Conservation (phyloP, 2,329 filamentous ascomycete genomes). For the Neodidymelliopsis sp. region DNA sequence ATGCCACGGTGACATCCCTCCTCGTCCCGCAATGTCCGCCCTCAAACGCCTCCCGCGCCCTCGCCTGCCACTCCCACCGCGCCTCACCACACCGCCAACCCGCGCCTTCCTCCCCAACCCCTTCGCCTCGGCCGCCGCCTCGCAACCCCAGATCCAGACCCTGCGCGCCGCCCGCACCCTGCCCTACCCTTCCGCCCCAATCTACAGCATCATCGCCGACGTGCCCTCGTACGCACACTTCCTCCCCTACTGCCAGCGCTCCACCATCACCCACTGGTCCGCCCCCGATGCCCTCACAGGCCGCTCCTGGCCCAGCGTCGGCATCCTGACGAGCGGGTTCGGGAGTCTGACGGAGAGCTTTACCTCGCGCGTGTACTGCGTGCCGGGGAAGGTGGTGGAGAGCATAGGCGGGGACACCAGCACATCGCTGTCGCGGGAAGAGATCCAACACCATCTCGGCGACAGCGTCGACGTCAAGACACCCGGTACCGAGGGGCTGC, state of each 20-base stretch:
- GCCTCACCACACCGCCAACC: conserved; percentile 11
- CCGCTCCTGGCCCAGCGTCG: conserved; percentile 73
- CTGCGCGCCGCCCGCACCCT: conserved; percentile 79
- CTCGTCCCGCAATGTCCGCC: conserved; percentile 33
- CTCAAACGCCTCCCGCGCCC: conserved; percentile 45
- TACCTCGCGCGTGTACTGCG: conserved; percentile 79
- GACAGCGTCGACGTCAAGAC: not conserved
- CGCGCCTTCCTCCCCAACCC: conserved; percentile 53
- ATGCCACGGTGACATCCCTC: not conserved
- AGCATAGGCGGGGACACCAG: conserved; percentile 71
- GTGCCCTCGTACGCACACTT: conserved; percentile 81
- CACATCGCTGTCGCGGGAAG: conserved; percentile 52
- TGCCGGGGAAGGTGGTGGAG: conserved; percentile 76
- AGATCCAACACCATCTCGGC: conserved; percentile 55
- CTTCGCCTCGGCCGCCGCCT: conserved; percentile 53
- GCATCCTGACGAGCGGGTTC: conserved; percentile 85
- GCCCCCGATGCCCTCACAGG: conserved; percentile 56
- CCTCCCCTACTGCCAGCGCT: conserved; percentile 87
- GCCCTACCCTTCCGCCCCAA: conserved; percentile 71
- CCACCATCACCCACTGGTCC: conserved; percentile 79
- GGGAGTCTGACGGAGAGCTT: conserved; percentile 84
- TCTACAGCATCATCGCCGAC: conserved; percentile 89
- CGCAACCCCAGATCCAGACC: conserved; percentile 60
- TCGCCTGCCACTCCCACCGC: conserved; percentile 45
- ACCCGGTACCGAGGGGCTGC: conserved; percentile 52